phyloP scores from a whole-genome alignment of 768 basidiomycete genomes.

The Hericium rajendrae region DNA sequence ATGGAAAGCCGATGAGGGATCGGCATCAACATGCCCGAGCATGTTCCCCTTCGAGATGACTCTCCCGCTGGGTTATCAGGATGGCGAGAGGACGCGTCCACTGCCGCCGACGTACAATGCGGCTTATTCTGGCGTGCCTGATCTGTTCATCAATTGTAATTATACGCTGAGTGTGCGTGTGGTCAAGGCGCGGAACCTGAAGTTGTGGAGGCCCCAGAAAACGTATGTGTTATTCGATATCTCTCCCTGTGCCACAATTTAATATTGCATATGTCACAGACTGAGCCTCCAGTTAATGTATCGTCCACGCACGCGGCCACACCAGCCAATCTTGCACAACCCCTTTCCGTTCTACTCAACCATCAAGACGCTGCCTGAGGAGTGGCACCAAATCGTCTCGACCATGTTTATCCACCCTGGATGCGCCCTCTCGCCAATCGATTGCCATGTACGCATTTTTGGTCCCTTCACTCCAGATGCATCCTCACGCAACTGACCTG shows the following conservation, averaged over 20 bases:
- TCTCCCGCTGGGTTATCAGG: slow-evolving; percentile 4
- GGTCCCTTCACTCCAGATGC: not conserved
- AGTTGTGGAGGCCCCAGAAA: slow-evolving; percentile 36
- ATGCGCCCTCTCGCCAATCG: slow-evolving; percentile 28
- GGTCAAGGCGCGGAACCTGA: slow-evolving; percentile 28
- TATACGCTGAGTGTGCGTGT: slow-evolving; percentile 38
- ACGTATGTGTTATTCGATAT: slow-evolving; percentile 24
- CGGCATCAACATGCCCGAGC: slow-evolving; percentile 20
- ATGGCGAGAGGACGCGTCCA: slow-evolving; percentile 3
- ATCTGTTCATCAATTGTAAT: slow-evolving; percentile 23
- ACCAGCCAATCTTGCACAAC: slow-evolving; percentile 37
- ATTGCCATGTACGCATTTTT: slow-evolving; percentile 38
- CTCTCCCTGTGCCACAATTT: not conserved
- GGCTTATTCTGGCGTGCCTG: slow-evolving; percentile 25
- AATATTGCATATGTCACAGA: slow-evolving; percentile 16
- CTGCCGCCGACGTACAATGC: slow-evolving; percentile 40
- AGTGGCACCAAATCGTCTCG: slow-evolving; percentile 47
- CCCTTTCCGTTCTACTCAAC: slow-evolving; percentile 43
- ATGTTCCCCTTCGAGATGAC: slow-evolving; percentile 31
- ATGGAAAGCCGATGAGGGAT: slow-evolving; percentile 9
- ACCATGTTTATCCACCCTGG: slow-evolving; percentile 29
- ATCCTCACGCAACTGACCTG: not conserved
- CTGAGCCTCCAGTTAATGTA: slow-evolving; percentile 42
- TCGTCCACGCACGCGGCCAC: slow-evolving; percentile 43
- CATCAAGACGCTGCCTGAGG: slow-evolving; percentile 54